Conservation (phyloP, 2,329 filamentous ascomycete species). For the Colletotrichum tropicicola region DNA sequence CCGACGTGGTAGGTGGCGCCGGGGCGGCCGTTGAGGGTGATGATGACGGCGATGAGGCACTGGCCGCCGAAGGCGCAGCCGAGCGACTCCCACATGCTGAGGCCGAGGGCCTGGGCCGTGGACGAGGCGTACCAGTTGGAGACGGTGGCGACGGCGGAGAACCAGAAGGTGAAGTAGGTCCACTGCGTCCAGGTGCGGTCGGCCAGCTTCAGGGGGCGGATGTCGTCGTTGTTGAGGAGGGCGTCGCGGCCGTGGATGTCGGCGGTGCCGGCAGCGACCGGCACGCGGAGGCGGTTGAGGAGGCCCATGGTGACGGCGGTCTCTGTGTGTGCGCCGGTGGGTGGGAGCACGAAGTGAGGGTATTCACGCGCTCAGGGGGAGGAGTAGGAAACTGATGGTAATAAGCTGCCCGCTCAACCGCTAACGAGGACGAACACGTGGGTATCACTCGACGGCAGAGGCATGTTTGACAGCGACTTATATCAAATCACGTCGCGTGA, state of each 20-base stretch:
- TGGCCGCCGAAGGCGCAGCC: constrained; percentile 51
- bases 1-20: constrained; percentile 54
- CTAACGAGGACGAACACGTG: too few species aligned
- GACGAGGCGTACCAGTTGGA: constrained; percentile 49
- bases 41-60: constrained; percentile 48
- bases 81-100: constrained; percentile 59
- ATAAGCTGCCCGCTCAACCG: neutral
- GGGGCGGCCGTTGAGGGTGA: constrained; percentile 50
- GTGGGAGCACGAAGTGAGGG: neutral
- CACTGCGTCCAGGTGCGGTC: constrained; percentile 50
- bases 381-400: neutral
- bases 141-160: constrained; percentile 48
- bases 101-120: constrained; percentile 49
- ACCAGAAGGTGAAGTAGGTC: constrained; percentile 54
- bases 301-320: constrained; percentile 11
- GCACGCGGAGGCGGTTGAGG: constrained; percentile 15
- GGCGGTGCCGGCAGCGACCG: constrained; percentile 14
- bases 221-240: constrained; percentile 50
- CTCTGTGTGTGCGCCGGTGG: neutral
- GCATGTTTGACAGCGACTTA: constrained; percentile 10
- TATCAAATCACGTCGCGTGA: neutral
- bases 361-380: neutral
- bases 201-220: constrained; percentile 46
- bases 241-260: constrained; percentile 36
- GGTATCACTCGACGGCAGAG: neutral